Base-by-base conservation (phyloP, 108 stramenopile genomes). In the Chaetoceros tenuissimus region DNA sequence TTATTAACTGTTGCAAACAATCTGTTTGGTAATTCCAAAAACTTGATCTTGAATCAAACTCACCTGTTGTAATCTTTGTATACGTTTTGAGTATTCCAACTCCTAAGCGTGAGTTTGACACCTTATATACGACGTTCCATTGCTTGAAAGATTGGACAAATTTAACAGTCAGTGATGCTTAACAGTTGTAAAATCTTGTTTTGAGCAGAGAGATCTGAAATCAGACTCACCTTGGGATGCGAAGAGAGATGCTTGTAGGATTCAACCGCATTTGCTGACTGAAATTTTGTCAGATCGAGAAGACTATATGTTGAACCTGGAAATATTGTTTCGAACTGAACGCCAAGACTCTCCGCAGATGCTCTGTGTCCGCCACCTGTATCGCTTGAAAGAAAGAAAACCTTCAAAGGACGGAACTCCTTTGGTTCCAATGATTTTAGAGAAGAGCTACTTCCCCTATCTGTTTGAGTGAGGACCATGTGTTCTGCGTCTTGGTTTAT, bases 341-440 rank as follows among this genome's bases (percentile, higher is more conserved):
- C 77, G 8, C 82, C 89, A 26, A 97, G 81, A 10, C 91, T 86
- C 64, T 88, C 82, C 34, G 97, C 90, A 18, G 91, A 93, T n/a
- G 97, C 97, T 48, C 96, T 65, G 63, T 98, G 97, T 22, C 97
- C 97, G 17, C 97, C 97, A 17, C 97, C 97, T 0, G 97, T 98
- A 74, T 98, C 97, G 29, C 84, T 74, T 48, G 94, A 94, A 18
- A 98, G 67, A 63, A 98, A 95, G 25, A 98, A 64, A 27, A 98
- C 75, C 51, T 84, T 87, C 19, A 88, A 56, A n/a, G 85, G 84
- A 5, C 13, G 34, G 13, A 13, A 40, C 34, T 5, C 5, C 34
- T 20, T 47, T 60, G 56, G 13, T 5, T 5, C 13, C n/a, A n/a
- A n/a, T n/a, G n/a, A n/a, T n/a, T n/a, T n/a, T n/a, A n/a, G n/a